Base-by-base conservation (phyloP, 441 rosid genomes). In the Populus hybrid region DNA sequence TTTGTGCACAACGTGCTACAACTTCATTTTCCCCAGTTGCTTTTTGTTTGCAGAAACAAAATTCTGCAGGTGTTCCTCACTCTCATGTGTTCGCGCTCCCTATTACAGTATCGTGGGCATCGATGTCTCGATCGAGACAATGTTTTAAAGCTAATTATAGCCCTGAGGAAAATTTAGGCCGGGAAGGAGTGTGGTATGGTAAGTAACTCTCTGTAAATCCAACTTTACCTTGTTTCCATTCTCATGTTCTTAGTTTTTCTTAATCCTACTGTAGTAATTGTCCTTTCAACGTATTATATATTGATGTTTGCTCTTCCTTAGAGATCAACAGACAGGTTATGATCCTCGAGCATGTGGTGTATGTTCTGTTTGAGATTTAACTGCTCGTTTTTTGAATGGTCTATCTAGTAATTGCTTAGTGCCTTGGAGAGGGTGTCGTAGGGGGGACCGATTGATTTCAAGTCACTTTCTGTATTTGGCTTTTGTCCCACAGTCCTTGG, bases 401-500 rank as follows among this genome's bases (percentile, higher is more conserved):
- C 79, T 82, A 38, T 32, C 75, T 76, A 26, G 65, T 74, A 72
- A 72, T 84, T 82, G 88, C 79, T 68, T 69, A 66, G 63, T 66
- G 83, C 83, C 84, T 67, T 79, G 65, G 42, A 70, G 80, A 70
- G 71, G 80, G 76, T 32, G 72, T 73, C 70, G 65, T 18, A 46
- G 82, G 85, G 85, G 89, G 92, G 90, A 83, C 94, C 89, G 76
- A 76, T 80, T 79, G 72, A 84, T 88, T 85, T 86, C 83, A 67
- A 83, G 90, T 93, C 90, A 80, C 76, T 86, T 87, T 88, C 90
- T 77, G 24, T 40, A 72, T 73, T 87, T 87, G 86, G 89, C 94
- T 87, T 90, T 88, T 91, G 93, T 88, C 94, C 83, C 87, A 80
- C 77, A 87, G 82, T 84, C 84, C 79, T 86, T 81, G 88, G 88